Percentiles rank a stretch among this genome's conserved stretches.
phyloP scores from a whole-genome alignment of 164 flowering plant genomes.

The Brasenia schreberi region DNA sequence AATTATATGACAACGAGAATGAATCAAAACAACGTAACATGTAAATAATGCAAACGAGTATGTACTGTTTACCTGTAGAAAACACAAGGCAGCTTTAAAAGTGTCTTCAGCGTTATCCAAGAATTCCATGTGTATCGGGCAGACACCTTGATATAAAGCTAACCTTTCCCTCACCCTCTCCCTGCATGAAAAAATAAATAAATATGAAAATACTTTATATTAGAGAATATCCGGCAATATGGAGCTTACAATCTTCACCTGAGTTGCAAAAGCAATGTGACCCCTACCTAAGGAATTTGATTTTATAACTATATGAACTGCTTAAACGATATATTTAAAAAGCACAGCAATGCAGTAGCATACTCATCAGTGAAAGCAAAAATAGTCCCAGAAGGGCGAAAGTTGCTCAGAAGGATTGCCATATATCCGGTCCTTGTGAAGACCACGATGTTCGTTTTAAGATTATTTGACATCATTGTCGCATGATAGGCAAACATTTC shows the following conservation, averaged over 20 bases:
- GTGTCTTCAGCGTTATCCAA: slow-evolving; percentile 84
- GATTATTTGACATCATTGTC: slow-evolving; percentile 94
- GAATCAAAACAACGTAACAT: too few relatives aligned
- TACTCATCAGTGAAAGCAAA: slow-evolving; percentile 96
- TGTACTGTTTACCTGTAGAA: slow-evolving; percentile 40
- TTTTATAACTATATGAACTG: too few relatives aligned
- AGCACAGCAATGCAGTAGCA: slow-evolving; percentile 12
- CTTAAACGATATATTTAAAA: too few relatives aligned
- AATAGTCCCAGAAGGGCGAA: slow-evolving; percentile 90
- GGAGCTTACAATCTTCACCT: not conserved
- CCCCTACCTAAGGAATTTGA: not conserved
- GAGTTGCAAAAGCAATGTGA: not conserved
- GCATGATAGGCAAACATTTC: slow-evolving; percentile 99
- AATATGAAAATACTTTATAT: not conserved
- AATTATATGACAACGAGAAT: too few relatives aligned
- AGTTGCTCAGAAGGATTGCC: slow-evolving; percentile 86
- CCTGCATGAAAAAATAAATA: slow-evolving; percentile 28
- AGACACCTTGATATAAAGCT: slow-evolving; percentile 87
- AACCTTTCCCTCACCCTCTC: slow-evolving; percentile 80
- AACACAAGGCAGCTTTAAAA: slow-evolving; percentile 40
- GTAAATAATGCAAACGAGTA: too few relatives aligned
- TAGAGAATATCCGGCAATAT: not conserved
- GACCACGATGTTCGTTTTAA: slow-evolving; percentile 82
- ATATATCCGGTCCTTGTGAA: slow-evolving; percentile 95
- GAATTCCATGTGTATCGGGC: slow-evolving; percentile 82